A percentile compares a stretch with the other conserved stretches of the same genome.
These are phyloP conservation scores for Helichrysum umbraculigerum DNA, from an alignment of 129 eudicot genomes.

Conservation along the genomic window DNA sequence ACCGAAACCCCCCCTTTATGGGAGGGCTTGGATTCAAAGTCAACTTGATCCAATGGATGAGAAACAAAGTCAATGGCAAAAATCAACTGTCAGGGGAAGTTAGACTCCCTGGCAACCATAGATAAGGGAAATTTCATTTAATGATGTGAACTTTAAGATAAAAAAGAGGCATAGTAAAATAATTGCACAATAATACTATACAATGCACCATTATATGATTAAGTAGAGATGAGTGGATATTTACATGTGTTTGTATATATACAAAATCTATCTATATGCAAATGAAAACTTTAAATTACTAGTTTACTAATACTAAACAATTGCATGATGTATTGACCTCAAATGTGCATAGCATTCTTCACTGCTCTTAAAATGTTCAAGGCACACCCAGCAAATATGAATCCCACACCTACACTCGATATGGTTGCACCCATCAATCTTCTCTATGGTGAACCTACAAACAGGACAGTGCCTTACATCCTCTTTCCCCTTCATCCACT, in stretches of 20 bases:
- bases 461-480: constrained; percentile 72
- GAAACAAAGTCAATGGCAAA: no score
- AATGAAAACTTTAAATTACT: background rate
- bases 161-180: background rate
- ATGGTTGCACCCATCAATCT: constrained; percentile 92
- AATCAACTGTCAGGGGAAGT: no score
- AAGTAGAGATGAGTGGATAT: background rate
- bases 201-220: background rate
- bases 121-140: background rate
- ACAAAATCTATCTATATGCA: background rate
- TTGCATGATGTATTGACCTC: constrained; percentile 60
- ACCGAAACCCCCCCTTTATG: no score
- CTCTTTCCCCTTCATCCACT: constrained; percentile 77
- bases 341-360: constrained; percentile 77
- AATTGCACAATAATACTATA: background rate
- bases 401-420: constrained; percentile 89
- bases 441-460: constrained; percentile 79
- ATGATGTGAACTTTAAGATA: background rate
- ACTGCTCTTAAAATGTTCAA: constrained; percentile 47
- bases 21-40: no score
- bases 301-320: constrained; percentile 3
- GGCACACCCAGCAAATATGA: constrained; percentile 92
- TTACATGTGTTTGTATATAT: background rate
- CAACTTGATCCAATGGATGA: no score
- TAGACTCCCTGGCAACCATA: no score